Evolutionary conservation across 2,329 filamentous ascomycete genomes (phyloP), one percentile per base, ranked within the genome.

Genomic region (Phialophora tarda): DNA sequence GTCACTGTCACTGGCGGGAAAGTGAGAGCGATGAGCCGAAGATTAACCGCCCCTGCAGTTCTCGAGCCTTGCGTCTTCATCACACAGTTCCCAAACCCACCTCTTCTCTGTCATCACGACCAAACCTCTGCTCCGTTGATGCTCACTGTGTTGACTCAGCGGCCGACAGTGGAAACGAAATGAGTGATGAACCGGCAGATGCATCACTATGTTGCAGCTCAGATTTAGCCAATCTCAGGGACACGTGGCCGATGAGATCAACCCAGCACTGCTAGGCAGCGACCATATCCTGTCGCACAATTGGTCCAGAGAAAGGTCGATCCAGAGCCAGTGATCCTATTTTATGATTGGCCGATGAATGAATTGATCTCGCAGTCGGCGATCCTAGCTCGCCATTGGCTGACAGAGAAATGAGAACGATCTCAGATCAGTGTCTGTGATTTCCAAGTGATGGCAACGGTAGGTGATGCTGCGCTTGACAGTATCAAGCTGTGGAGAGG

Each of bases 331-430:
- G 10, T 11, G 17, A 30, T 32, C 17, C 14, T 55, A 30, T 30
- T 34, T n/a, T 11, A 21, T 28, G 53, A 55, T 55, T 55, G 24
- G 53, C 28, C 53, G 28, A 55, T 55, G 3, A 17, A 32, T 55
- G 53, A 34, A 30, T 55, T 34, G 53, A 55, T 55, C 53, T 34
- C 53, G 34, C 7, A 12, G 53, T 34, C 4, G 28, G 24, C 28
- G 48, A 30, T 55, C 28, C 26, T n/a, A 2, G 12, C 53, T 28
- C 26, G 30, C 51, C 50, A 48, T 38, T 30, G 23, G 34, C 8
- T 41, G 17, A 56, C 50, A 17, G 28, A 28, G 26, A 34, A 34
- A 28, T 14, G 4, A 2, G 53, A 55, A 55, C 23, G 26, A 34
- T 55, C 14, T 4, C 24, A 32, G 17, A 24, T 30, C 28, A 6